Base-by-base conservation (phyloP, 2,329 filamentous ascomycete genomes). In the Pseudocercospora musae region DNA sequence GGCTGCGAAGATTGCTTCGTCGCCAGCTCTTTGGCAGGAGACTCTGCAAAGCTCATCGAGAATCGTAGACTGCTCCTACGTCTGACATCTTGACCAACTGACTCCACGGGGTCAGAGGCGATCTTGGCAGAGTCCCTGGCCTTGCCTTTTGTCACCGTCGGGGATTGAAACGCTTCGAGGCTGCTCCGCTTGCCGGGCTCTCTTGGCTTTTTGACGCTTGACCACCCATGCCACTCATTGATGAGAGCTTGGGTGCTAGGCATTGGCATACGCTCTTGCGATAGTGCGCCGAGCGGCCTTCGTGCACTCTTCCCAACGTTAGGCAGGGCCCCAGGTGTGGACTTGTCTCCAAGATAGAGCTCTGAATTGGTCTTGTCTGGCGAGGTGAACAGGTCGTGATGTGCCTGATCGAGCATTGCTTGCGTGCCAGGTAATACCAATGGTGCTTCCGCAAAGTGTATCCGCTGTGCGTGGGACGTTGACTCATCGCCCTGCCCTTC, bases 211-310 rank as follows among this genome's bases (percentile, higher is more conserved):
- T 80, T 81, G 33, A 76, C 70, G 10, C 77, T 78, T 62, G 70
- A 79, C 78, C 46, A 79, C 69, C 50, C 77, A 72, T 57, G 73
- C 76, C 66, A 75, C 8, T 73, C 77, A 25, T 74, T 73, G 52
- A 81, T 75, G 8, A 82, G 68, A 15, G 78, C 77, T 59, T 82
- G 80, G 1, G 80, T 82, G 60, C 77, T 79, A 31, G 78, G 72
- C 55, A 71, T 33, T 8, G 65, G 66, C 48, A 57, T 31, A 11
- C 37, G 60, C 49, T 70, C 69, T 57, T 71, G 68, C 13, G 66
- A 69, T 15, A 69, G 63, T 18, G 58, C 60, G 42, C 42, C 61
- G 3, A 69, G 63, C 50, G 66, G 67, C 15, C 59, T 63, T 2
- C 67, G 64, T 18, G 46, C 58, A 53, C 66, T 55, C 23, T 18